Evolutionary conservation across 169 alveolate species (phyloP), one percentile per base, ranked within the genome.

Genomic region (Plasmodium coatneyi): DNA sequence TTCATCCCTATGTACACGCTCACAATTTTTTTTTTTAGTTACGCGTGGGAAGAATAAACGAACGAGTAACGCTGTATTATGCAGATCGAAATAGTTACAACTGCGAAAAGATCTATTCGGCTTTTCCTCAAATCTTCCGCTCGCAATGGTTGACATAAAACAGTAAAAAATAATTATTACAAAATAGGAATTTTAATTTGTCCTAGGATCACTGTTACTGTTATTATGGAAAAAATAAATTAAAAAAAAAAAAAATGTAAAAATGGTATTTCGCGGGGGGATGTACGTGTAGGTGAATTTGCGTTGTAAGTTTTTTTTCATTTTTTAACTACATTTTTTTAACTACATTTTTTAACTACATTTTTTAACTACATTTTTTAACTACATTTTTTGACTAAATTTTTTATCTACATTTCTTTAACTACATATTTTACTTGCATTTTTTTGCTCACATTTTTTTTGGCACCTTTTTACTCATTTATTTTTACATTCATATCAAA

Each of bases 161-260:
- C 71, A 9, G 71, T 41, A 30, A 22, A 84, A 66, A 84, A 60
- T 60, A 84, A 84, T 16, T n/a, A 49, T 46, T 19, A 81, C 71
- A 56, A 12, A 81, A 28, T 81, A 49, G 66, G 71, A 81, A 81
- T 81, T 81, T 84, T 60, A 80, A 86, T 86, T 25, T 86, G 30
- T 56, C 81, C 30, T 81, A 86, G 89, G 83, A 60, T 86, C 76
- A 30, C 84, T 86, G 71, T 86, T 81, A 30, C 84, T 86, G 71
- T 86, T 81, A 71, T 32, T 25, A 30, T 9, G 60, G 25, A 66
- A 16, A 84, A 79, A 78, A 7, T 32, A 28, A 66, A 10, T 34
- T 60, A n/a, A 66, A 39, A 43, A 52, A 22, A 36, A 82, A 49
- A 39, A 22, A 39, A 83, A 52, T 19, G 56, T 76, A 54, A 46